Conservation (phyloP, 495 filamentous ascomycete species). For the Daldinia caldariorum region DNA sequence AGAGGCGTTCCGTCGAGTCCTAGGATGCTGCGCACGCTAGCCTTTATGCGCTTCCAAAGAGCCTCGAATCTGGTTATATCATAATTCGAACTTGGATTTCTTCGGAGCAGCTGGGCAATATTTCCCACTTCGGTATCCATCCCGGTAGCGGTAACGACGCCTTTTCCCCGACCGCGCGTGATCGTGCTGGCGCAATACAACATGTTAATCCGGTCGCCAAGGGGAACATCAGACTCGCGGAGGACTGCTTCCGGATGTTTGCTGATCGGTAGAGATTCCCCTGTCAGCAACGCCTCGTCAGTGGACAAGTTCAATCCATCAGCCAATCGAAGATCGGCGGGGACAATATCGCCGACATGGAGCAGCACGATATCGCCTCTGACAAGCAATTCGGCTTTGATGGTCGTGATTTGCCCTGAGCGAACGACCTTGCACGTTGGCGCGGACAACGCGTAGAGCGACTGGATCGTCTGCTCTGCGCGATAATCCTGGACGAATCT, state of each 20-base stretch:
- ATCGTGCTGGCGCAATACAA: conserved; percentile 77
- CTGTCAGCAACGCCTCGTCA: conserved; percentile 78
- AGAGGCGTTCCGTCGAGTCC: conserved; percentile 75
- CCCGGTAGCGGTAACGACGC: conserved; percentile 75
- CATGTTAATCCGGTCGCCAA: conserved; percentile 77
- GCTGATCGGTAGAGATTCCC: conserved; percentile 77
- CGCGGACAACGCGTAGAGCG: conserved; percentile 71
- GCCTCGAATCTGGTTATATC: conserved; percentile 44
- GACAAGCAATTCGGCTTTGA: conserved; percentile 72
- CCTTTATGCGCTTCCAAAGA: conserved; percentile 48
- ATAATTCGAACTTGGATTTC: conserved; percentile 50
- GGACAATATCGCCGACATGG: conserved; percentile 75
- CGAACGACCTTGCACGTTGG: conserved; percentile 74
- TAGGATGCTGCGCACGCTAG: conserved; percentile 61
- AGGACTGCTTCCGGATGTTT: conserved; percentile 60
- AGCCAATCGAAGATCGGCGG: conserved; percentile 73
- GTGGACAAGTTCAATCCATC: conserved; percentile 77
- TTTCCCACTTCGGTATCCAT: conserved; percentile 78
- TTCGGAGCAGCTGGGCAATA: conserved; percentile 71
- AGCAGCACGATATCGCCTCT: conserved; percentile 75
- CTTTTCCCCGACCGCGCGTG: conserved; percentile 73
- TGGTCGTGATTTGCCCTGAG: conserved; percentile 59
- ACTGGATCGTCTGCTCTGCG: conserved; percentile 79
- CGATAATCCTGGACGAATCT: conserved; percentile 76
- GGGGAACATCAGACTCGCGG: conserved; percentile 59